Base-by-base conservation (phyloP, 2,329 filamentous ascomycete genomes). In the Trichoderma koningii region DNA sequence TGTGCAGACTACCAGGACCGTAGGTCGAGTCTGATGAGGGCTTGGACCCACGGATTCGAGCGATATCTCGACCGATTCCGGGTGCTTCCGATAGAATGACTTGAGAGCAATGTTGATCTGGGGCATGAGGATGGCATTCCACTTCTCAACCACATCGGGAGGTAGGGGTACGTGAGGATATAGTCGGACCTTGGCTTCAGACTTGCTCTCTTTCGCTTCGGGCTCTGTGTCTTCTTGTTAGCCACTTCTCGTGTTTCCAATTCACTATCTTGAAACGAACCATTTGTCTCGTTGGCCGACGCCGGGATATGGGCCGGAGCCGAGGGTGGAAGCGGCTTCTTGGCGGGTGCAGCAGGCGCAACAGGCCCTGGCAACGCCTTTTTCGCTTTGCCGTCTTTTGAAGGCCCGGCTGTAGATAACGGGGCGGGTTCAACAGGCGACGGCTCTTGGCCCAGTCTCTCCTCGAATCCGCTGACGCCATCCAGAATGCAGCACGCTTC, bases 11-110 rank as follows among this genome's bases (percentile, higher is more conserved):
- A 94, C 87, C 21, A 93, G 81, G 0, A 93, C 89, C 0, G 91
- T 93, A 0, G 91, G 90, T 63, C 83, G 85, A 0, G 88, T 87
- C 63, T 84, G 86, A 42, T 87, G 82, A 6, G 86, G 82, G 3
- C 86, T 87, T 60, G 90, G 87, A 19, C 91, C 91, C 47, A 93
- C 87, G 0, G 87, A 89, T 66, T 92, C 87, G 1, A 94, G 84
- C 10, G 89, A 90, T 47, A 94, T 92, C 71, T 91, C 90, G 41
- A 92, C 87, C 0, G 90, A 91, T 73, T 94, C 91, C 0, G 87
- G 84, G 56, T 91, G 84, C 70, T 90, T 90, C 68, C 85, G 85
- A 71, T 93, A 88, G 66, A 91, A 91, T 57, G 86, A 83, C 23
- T 87, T 85, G 17, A 93, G 82, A 1, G 91, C 85, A 19, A 86